Evolutionary conservation across 73 alveolate genomes (phyloP).

Genomic region (Paramecium primaurelia): DNA sequence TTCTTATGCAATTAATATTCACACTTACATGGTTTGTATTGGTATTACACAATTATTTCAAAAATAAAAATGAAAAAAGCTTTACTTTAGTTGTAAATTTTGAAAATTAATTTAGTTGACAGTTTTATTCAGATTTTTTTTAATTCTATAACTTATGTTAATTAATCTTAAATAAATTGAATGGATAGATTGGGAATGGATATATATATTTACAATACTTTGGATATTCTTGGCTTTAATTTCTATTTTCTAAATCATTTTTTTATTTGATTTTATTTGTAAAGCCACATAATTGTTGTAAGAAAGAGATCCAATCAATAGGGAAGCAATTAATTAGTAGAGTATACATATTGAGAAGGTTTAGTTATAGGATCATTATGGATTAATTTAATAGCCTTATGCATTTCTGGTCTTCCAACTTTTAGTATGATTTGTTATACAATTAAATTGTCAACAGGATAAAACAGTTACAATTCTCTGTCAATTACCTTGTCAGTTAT

Average conservation of each 20-base stretch:
- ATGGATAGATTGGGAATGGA: constrained; percentile 27
- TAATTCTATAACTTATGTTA: neutral
- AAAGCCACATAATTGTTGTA: neutral
- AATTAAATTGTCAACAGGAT: neutral
- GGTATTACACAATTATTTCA: neutral
- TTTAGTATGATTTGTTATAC: neutral
- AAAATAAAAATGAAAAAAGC: neutral
- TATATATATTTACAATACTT: neutral
- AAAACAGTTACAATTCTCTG: neutral
- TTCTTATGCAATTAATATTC: neutral
- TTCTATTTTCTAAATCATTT: neutral
- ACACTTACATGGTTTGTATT: neutral
- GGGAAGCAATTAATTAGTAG: neutral
- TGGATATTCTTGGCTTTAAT: neutral
- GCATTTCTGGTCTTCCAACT: neutral
- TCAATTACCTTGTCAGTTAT: neutral
- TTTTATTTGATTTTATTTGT: neutral
- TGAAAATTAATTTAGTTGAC: neutral
- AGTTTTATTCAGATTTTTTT: neutral
- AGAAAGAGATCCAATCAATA: neutral
- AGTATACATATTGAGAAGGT: neutral
- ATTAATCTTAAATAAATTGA: neutral
- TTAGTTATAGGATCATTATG: constrained; percentile 43
- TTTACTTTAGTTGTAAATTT: neutral
- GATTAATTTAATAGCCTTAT: neutral